Evolutionary conservation across 805 yeast species (phyloP).

Genomic region (Candida dajiaensis): DNA sequence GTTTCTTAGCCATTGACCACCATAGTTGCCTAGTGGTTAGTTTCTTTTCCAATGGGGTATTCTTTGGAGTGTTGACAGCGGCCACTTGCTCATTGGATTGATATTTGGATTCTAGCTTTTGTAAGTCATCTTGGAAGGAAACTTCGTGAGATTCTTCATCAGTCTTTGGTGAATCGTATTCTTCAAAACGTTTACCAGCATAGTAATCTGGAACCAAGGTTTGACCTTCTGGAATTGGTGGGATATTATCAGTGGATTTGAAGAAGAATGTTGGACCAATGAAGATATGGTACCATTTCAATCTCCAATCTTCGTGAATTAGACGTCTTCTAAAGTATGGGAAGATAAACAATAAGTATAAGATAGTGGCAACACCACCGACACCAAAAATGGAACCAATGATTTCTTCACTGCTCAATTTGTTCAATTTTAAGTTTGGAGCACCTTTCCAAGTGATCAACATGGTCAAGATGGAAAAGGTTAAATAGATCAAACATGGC

Average conservation of each 20-base stretch:
- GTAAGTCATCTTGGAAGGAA: constrained; percentile 19
- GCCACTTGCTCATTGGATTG: constrained; percentile 11
- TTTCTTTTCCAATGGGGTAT: constrained; percentile 21
- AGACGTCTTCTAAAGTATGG: constrained; percentile 62
- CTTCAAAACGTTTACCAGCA: constrained; percentile 44
- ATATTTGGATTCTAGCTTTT: constrained; percentile 17
- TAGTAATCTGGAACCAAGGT: constrained; percentile 57
- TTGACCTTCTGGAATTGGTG: constrained; percentile 61
- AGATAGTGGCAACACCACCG: constrained; percentile 47
- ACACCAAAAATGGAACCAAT: constrained; percentile 59
- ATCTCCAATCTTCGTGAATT: constrained; percentile 59
- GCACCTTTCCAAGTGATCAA: constrained; percentile 79
- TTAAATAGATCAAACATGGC: constrained; percentile 54
- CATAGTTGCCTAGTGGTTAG: constrained; percentile 33
- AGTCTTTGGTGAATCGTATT: constrained; percentile 5
- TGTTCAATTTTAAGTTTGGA: constrained; percentile 53
- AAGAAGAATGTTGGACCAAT: constrained; percentile 53
- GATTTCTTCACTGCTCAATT: constrained; percentile 46
- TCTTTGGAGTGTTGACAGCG: not conserved
- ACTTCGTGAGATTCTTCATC: constrained; percentile 7
- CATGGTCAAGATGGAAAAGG: constrained; percentile 64
- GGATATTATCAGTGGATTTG: constrained; percentile 49
- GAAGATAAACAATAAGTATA: constrained; percentile 48
- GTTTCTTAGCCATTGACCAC: constrained; percentile 37
- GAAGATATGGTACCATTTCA: constrained; percentile 48